Conservation (phyloP, 192 early-diverging fungal genomes). For the Piromyces sp. region DNA sequence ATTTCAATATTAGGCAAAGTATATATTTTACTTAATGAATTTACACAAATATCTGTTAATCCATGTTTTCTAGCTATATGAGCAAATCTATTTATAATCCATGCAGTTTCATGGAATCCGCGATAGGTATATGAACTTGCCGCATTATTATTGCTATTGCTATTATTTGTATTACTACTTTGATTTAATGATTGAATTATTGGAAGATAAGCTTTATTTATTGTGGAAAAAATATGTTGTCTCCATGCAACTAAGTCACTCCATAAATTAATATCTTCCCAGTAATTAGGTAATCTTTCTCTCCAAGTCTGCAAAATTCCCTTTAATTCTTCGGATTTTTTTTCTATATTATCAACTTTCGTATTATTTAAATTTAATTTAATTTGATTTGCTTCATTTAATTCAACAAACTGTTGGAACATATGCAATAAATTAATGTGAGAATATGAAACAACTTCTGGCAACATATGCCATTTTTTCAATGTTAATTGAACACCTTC, state of each 20-base stretch:
- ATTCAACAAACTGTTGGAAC: constrained; percentile 94
- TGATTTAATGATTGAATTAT: constrained; percentile 38
- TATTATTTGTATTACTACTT: constrained; percentile 21
- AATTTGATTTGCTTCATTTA: constrained; percentile 80
- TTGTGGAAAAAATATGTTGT: constrained; percentile 87
- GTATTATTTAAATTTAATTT: constrained; percentile 63
- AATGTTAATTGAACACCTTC: constrained; percentile 74
- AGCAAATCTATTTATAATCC: constrained; percentile 99
- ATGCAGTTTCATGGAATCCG: constrained; percentile 98
- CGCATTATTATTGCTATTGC: constrained; percentile 19
- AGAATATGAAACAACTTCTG: constrained; percentile 61
- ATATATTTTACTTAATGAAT: constrained; percentile 86
- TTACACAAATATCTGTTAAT: constrained; percentile 86
- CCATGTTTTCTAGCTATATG: constrained; percentile 88
- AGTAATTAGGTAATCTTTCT: constrained; percentile 85
- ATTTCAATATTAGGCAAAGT: constrained; percentile 99
- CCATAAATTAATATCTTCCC: constrained; percentile 98
- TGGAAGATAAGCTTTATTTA: constrained; percentile 89
- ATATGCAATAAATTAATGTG: constrained; percentile 74
- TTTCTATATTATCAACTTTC: constrained; percentile 65
- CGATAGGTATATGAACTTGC: constrained; percentile 82
- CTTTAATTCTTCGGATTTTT: constrained; percentile 74
- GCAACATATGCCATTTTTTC: constrained; percentile 75
- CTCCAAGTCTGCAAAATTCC: constrained; percentile 83
- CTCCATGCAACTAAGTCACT: constrained; percentile 94